phyloP scores from a whole-genome alignment of 2,329 filamentous ascomycete species.

The Emmonsia crescens region DNA sequence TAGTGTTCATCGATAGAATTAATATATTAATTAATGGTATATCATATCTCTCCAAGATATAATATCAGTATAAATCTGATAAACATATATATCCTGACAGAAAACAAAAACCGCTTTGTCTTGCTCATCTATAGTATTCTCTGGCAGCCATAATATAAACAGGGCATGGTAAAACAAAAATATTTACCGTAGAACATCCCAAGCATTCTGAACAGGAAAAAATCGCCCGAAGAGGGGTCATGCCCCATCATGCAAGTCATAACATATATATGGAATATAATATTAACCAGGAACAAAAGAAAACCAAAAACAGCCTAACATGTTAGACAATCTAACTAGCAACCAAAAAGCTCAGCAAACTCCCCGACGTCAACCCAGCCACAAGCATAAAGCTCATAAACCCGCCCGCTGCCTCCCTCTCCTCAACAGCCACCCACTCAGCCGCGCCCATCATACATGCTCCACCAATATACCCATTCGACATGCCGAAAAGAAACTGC shows the following conservation, averaged over 20 bases:
- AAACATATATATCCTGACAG: neutral
- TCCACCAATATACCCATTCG: constrained; percentile 78
- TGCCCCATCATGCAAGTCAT: neutral
- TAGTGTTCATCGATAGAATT: neutral
- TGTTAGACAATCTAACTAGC: constrained; percentile 23
- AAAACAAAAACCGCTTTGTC: neutral
- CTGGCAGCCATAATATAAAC: neutral
- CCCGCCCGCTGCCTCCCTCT: constrained; percentile 78
- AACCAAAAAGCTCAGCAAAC: constrained; percentile 73
- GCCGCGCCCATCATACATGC: constrained; percentile 85
- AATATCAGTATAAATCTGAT: neutral
- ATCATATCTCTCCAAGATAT: neutral
- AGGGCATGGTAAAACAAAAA: neutral
- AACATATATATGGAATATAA: neutral
- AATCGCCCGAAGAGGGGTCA: neutral
- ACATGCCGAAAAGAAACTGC: constrained; percentile 71
- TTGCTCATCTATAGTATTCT: neutral
- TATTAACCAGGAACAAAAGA: neutral
- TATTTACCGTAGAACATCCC: neutral
- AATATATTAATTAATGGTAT: neutral
- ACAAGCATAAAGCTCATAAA: constrained; percentile 95
- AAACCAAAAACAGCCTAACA: neutral
- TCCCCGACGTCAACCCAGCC: constrained; percentile 70
- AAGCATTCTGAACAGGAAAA: neutral
- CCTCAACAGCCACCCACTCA: constrained; percentile 68